Percentiles rank a stretch among this genome's conserved stretches.
These are phyloP conservation scores for Salmacisia buchloeana DNA, from an alignment of 1,284 basidiomycete genomes.

Conservation along the genomic window DNA sequence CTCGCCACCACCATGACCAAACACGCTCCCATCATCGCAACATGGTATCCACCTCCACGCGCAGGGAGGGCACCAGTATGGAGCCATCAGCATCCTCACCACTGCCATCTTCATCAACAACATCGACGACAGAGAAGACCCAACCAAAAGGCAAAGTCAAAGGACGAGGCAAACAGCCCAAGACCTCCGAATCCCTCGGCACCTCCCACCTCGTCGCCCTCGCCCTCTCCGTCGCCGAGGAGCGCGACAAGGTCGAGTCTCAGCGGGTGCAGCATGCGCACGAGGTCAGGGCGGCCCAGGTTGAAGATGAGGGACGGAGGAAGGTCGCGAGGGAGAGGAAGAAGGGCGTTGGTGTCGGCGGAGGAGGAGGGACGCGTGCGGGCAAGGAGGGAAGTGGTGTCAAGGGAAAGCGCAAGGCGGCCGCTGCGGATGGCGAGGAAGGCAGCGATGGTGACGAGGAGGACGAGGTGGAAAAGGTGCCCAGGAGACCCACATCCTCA, in stretches of 20 bases:
- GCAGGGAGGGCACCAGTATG: no score
- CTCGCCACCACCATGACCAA: no score
- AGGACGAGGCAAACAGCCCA: slow-evolving; percentile 2
- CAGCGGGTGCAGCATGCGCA: no score
- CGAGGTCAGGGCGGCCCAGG: not conserved
- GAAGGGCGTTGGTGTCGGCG: no score
- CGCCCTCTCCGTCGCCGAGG: not conserved
- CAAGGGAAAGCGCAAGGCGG: not conserved
- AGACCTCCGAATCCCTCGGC: slow-evolving; percentile 3
- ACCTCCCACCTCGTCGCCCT: not conserved
- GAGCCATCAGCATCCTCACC: no score
- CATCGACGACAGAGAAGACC: no score
- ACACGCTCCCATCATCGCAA: no score
- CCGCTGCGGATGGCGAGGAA: no score
- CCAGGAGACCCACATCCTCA: not conserved
- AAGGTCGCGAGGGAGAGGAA: slow-evolving; percentile 1
- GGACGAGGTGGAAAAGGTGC: not conserved
- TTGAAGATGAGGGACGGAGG: not conserved
- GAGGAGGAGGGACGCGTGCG: no score
- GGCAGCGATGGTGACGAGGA: not conserved
- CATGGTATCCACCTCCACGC: no score
- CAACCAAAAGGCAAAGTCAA: no score
- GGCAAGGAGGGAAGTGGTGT: not conserved
- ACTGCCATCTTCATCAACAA: no score
- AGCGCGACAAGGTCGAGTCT: not conserved